Evolutionary conservation across 768 basidiomycete species (phyloP).

Genomic region (Suillus subluteus): DNA sequence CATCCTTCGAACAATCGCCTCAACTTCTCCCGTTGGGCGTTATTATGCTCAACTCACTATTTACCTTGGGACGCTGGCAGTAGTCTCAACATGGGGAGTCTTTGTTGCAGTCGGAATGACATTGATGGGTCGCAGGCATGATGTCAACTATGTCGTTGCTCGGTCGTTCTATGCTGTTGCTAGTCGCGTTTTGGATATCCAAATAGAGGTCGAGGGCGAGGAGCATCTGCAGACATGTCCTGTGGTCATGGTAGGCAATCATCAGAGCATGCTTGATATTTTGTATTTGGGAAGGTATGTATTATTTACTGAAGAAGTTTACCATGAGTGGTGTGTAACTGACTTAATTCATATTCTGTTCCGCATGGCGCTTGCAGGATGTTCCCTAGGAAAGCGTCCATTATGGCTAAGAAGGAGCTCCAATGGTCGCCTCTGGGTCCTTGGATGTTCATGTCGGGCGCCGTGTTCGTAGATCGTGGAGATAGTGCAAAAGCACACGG

Average conservation of each 20-base stretch:
- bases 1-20: slow-evolving; percentile 62
- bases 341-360: slow-evolving; percentile 13
- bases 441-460: slow-evolving; percentile 87
- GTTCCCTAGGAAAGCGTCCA: slow-evolving; percentile 80
- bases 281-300: slow-evolving; percentile 78
- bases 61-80: slow-evolving; percentile 72
- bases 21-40: slow-evolving; percentile 55
- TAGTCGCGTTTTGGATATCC: slow-evolving; percentile 63
- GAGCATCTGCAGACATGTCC: slow-evolving; percentile 78
- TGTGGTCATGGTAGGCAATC: slow-evolving; percentile 82
- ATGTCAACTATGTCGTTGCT: slow-evolving; percentile 85
- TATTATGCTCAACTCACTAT: slow-evolving; percentile 76
- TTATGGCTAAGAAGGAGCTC: slow-evolving; percentile 93
- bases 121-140: slow-evolving; percentile 68
- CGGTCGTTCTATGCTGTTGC: slow-evolving; percentile 78
- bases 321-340: neutral
- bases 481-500: slow-evolving; percentile 74
- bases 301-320: slow-evolving; percentile 6
- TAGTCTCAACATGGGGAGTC: slow-evolving; percentile 74
- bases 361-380: slow-evolving; percentile 47
- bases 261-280: slow-evolving; percentile 93
- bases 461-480: slow-evolving; percentile 90
- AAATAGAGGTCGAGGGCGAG: slow-evolving; percentile 81
- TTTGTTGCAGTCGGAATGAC: slow-evolving; percentile 68
- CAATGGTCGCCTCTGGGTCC: slow-evolving; percentile 88